Conservation (phyloP, 306 rosid genomes). For the Vachellia pachyceras region DNA sequence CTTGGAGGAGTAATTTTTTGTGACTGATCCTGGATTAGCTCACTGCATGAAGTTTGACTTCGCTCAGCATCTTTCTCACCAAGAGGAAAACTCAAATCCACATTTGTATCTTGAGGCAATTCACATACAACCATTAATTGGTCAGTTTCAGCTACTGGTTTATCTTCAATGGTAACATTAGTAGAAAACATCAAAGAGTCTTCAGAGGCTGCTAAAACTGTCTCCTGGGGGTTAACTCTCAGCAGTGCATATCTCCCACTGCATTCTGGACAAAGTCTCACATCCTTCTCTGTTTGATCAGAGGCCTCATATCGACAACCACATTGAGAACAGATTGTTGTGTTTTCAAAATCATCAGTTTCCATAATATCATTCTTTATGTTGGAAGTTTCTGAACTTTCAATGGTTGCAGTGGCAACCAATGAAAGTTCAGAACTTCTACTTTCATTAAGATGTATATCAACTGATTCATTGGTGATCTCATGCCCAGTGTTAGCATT, state of each 20-base stretch:
- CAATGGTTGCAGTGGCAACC: slow-evolving; percentile 38
- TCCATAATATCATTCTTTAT: slow-evolving; percentile 49
- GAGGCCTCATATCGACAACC: slow-evolving; percentile 50
- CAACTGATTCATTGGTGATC: slow-evolving; percentile 40
- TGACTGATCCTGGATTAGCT: slow-evolving; percentile 43
- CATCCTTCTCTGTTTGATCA: slow-evolving; percentile 45
- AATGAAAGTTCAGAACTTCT: slow-evolving; percentile 40
- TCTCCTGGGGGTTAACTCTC: slow-evolving; percentile 41
- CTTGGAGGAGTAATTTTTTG: slow-evolving; percentile 48
- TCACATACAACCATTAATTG: slow-evolving; percentile 41
- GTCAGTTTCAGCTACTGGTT: slow-evolving; percentile 39
- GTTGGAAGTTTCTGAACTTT: slow-evolving; percentile 49
- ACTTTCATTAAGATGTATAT: slow-evolving; percentile 40
- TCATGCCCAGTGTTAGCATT: slow-evolving; percentile 48
- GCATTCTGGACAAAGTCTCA: slow-evolving; percentile 67
- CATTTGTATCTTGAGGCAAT: slow-evolving; percentile 43
- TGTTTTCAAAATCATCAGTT: slow-evolving; percentile 43
- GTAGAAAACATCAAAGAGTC: slow-evolving; percentile 37
- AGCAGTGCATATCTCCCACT: slow-evolving; percentile 48
- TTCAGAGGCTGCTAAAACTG: slow-evolving; percentile 40
- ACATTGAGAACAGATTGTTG: slow-evolving; percentile 59
- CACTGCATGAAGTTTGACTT: slow-evolving; percentile 44
- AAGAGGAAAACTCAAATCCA: slow-evolving; percentile 43
- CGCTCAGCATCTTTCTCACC: slow-evolving; percentile 43
- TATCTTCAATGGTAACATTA: slow-evolving; percentile 43